Base-by-base conservation (phyloP, 179 eudicot genomes). In the Pouteria campechiana region DNA sequence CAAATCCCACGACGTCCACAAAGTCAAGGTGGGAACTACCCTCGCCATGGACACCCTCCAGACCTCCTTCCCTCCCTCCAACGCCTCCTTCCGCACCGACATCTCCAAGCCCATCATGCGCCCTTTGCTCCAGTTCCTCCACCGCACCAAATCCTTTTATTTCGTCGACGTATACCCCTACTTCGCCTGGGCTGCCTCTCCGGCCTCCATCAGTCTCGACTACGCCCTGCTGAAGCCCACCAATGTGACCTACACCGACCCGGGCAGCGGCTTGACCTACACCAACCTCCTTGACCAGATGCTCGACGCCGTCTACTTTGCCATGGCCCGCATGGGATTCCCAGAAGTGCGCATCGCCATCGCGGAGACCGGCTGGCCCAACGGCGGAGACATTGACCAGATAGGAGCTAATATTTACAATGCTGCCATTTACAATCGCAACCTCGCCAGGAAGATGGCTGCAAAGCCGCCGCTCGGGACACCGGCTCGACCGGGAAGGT, bases 341-440 rank as follows among this genome's bases (percentile, higher is more conserved):
- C 84, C 87, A 1, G 61, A 78, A 44, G 34, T 68, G 14, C 73
- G 94, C 19, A 23, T 88, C 0, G 79, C 74, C 64, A 63, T 88
- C 0, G 79, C 81, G 8, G 97, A 88, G 57, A 83, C 94, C 0
- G 97, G 97, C 19, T 88, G 97, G 97, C 97, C 97, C 4, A 88
- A 83, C 20, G 79, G 62, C 5, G 80, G 97, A 9, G 94, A 83
- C 24, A 32, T 75, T 37, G 88, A 73, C 47, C 84, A 83, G 53
- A 76, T 89, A 8, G 95, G 97, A 11, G 83, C 68, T 2, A 89
- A 70, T 53, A 56, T 72, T 7, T 61, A 81, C 69, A 89, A 89
- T 52, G 79, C 97, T 1, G 97, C 93, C 25, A 72, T 75, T 18
- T 89, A 89, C 55, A 89, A 84, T 34, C 68, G 95, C 15, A 78